phyloP scores from a whole-genome alignment of 2,329 filamentous ascomycete genomes.

The Neurospora crassa region DNA sequence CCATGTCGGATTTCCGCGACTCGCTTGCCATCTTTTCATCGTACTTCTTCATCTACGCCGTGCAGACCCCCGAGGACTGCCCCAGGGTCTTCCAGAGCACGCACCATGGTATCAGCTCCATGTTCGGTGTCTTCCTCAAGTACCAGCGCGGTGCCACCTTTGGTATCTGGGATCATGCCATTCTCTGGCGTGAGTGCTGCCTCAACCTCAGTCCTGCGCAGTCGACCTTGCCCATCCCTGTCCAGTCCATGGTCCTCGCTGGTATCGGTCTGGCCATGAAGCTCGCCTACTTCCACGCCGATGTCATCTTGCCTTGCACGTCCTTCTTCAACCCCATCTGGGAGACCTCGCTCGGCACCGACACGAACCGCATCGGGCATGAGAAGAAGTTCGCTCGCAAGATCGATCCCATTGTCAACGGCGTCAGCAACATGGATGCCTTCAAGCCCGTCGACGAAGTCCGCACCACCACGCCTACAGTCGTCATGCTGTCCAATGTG shows the following conservation, averaged over 20 bases:
- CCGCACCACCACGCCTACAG: slow-evolving; percentile 47
- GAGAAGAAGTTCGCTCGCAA: slow-evolving; percentile 44
- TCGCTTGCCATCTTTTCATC: slow-evolving; percentile 26
- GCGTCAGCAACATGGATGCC: slow-evolving; percentile 54
- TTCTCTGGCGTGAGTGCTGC: slow-evolving; percentile 43
- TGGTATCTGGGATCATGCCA: slow-evolving; percentile 50
- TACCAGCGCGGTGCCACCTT: slow-evolving; percentile 43
- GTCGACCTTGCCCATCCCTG: slow-evolving; percentile 37
- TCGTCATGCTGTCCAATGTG: slow-evolving; percentile 56
- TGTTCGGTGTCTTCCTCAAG: slow-evolving; percentile 47
- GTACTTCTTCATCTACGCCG: slow-evolving; percentile 46
- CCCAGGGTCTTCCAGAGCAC: slow-evolving; percentile 47
- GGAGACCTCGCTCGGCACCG: slow-evolving; percentile 48
- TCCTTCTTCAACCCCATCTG: slow-evolving; percentile 48
- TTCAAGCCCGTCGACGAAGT: slow-evolving; percentile 52
- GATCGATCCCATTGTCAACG: slow-evolving; percentile 56
- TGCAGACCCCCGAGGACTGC: slow-evolving; percentile 44
- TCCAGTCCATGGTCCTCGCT: slow-evolving; percentile 36
- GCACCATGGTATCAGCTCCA: slow-evolving; percentile 45
- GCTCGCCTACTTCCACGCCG: slow-evolving; percentile 32
- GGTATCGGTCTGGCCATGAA: slow-evolving; percentile 32
- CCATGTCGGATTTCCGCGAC: slow-evolving; percentile 22
- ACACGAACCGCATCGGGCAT: slow-evolving; percentile 39
- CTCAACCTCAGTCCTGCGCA: slow-evolving; percentile 27
- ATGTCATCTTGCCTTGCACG: slow-evolving; percentile 39